These are phyloP conservation scores for Helichrysum umbraculigerum DNA, from an alignment of 129 eudicot species.

Conservation along the genomic window DNA sequence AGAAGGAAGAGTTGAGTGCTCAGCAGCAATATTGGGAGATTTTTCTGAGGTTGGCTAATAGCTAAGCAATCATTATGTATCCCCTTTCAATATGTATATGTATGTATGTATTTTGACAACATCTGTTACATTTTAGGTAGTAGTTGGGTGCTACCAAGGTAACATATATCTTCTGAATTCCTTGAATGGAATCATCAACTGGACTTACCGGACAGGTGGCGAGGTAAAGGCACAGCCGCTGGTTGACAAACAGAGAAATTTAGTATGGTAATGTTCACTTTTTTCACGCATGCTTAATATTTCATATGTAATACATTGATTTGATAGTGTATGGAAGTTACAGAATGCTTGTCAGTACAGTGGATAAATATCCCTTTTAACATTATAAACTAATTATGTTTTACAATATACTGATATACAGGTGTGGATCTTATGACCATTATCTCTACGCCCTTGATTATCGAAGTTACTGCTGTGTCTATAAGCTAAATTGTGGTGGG, in stretches of 20 bases:
- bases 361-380: background rate
- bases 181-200: conserved; percentile 58
- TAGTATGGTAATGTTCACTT: conserved; percentile 66
- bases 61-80: background rate
- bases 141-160: conserved; percentile 93
- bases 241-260: conserved; percentile 66
- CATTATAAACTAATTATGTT: background rate
- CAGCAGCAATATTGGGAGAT: conserved; percentile 76
- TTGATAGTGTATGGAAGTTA: background rate
- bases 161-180: conserved; percentile 75
- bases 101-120: conserved; percentile 11
- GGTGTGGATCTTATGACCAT: conserved; percentile 97
- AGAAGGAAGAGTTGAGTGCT: conserved; percentile 80
- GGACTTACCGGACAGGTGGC: conserved; percentile 76
- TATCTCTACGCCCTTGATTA: conserved; percentile 81
- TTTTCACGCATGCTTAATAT: background rate
- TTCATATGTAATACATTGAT: conserved; percentile 7
- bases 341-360: background rate
- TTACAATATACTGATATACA: conserved; percentile 39
- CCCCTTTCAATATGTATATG: background rate
- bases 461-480: conserved; percentile 52
- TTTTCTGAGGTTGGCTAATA: conserved; percentile 59
- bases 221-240: conserved; percentile 93
- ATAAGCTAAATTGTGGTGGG: conserved; percentile 72
- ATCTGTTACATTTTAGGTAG: conserved; percentile 39